These are phyloP conservation scores for Suillus weaverae DNA, from an alignment of 768 basidiomycete species.

Conservation along the genomic window DNA sequence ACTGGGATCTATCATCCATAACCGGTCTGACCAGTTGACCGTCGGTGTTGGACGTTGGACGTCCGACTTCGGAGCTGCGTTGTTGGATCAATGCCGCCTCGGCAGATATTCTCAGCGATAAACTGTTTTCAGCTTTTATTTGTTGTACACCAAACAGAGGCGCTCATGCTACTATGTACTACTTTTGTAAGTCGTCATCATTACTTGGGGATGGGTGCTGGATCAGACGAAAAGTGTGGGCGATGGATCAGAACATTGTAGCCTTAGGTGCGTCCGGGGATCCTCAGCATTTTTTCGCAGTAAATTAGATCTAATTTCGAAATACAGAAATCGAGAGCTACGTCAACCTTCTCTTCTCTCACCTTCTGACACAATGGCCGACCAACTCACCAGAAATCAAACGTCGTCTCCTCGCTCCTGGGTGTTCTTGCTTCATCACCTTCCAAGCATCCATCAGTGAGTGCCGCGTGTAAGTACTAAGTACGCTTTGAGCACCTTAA, in stretches of 20 bases:
- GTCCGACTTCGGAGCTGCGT: too few relatives aligned
- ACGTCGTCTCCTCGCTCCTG: slow-evolving; percentile 47
- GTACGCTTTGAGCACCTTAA: slow-evolving; percentile 3
- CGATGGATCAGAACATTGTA: slow-evolving; percentile 75
- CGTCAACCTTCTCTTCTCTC: slow-evolving; percentile 79
- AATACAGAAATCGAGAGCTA: slow-evolving; percentile 78
- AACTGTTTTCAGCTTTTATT: too few relatives aligned
- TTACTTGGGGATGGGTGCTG: slow-evolving; percentile 33
- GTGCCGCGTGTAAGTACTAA: slow-evolving; percentile 67
- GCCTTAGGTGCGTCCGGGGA: slow-evolving; percentile 51
- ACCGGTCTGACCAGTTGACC: too few relatives aligned
- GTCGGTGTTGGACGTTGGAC: too few relatives aligned
- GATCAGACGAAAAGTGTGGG: slow-evolving; percentile 67
- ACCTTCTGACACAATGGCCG: slow-evolving; percentile 62
- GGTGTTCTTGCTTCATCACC: slow-evolving; percentile 55
- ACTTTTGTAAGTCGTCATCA: too few relatives aligned
- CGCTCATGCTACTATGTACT: too few relatives aligned
- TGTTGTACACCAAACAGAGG: too few relatives aligned
- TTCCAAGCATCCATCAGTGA: slow-evolving; percentile 53
- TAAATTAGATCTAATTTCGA: slow-evolving; percentile 10
- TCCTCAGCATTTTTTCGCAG: not conserved
- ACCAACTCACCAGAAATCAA: slow-evolving; percentile 57
- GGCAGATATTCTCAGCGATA: too few relatives aligned
- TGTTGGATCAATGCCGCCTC: too few relatives aligned
- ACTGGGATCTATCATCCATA: too few relatives aligned